Conservation (phyloP, 495 filamentous ascomycete species). For the Hypomontagnella monticulosa region DNA sequence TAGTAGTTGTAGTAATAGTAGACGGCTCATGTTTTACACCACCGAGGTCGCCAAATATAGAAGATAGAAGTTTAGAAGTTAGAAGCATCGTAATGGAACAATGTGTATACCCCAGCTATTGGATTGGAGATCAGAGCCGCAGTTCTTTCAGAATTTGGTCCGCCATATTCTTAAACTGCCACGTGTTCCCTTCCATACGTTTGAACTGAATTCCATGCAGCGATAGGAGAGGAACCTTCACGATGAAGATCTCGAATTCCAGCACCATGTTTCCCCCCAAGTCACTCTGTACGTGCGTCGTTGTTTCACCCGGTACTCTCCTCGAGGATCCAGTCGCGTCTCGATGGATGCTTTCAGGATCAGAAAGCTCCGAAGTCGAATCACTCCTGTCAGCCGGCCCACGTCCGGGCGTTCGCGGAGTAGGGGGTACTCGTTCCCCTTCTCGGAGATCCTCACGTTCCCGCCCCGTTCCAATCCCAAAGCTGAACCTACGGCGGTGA, state of each 20-base stretch:
- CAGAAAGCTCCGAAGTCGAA: slow-evolving; percentile 79
- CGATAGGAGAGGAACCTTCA: slow-evolving; percentile 94
- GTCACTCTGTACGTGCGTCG: slow-evolving; percentile 86
- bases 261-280: slow-evolving; percentile 81
- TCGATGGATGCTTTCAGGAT: slow-evolving; percentile 70
- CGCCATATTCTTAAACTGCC: slow-evolving; percentile 98
- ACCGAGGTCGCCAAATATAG: slow-evolving; percentile 9
- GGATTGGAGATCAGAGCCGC: slow-evolving; percentile 66
- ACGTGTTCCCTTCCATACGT: slow-evolving; percentile 91
- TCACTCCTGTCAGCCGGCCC: slow-evolving; percentile 73
- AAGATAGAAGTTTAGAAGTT: slow-evolving; percentile 11
- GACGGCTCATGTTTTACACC: slow-evolving; percentile 11
- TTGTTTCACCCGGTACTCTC: slow-evolving; percentile 78
- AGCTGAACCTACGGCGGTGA: slow-evolving; percentile 83
- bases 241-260: slow-evolving; percentile 95
- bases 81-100: not conserved
- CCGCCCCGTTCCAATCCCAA: slow-evolving; percentile 71
- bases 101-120: no score
- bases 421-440: slow-evolving; percentile 56
- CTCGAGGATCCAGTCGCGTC: slow-evolving; percentile 49
- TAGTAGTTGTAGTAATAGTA: slow-evolving; percentile 23
- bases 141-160: slow-evolving; percentile 91
- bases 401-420: slow-evolving; percentile 54
- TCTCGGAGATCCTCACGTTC: slow-evolving; percentile 69
- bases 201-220: slow-evolving; percentile 99